Evolutionary conservation across 352 stramenopile species (phyloP).

Genomic region (Phytopythium boreale): DNA sequence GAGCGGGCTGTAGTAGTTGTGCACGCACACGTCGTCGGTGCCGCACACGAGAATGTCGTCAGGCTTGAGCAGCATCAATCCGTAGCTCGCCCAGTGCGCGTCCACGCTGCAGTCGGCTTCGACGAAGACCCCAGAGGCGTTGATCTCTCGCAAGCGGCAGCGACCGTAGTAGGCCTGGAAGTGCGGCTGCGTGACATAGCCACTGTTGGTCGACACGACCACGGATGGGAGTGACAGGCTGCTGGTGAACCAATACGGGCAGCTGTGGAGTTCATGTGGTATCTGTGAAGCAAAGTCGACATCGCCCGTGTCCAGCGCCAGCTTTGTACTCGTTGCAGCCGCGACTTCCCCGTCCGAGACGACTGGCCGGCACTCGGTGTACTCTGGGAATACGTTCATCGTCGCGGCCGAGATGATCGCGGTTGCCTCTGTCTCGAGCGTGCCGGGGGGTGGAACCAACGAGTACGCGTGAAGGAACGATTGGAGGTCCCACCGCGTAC

Average conservation of each 20-base stretch:
- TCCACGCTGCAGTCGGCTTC: slow-evolving; percentile 2
- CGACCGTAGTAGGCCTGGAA: slow-evolving; percentile 18
- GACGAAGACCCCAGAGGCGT: slow-evolving; percentile 13
- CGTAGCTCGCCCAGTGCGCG: slow-evolving; percentile 11
- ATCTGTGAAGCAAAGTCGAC: background rate
- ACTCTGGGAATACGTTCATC: background rate
- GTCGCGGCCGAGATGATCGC: background rate
- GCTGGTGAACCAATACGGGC: background rate
- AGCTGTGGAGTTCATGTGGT: background rate
- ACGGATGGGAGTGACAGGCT: background rate
- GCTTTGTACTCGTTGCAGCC: background rate
- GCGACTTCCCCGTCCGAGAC: background rate
- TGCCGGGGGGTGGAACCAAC: background rate
- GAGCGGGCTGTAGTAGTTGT: slow-evolving; percentile 33
- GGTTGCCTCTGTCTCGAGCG: background rate
- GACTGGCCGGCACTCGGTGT: background rate
- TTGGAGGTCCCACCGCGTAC: background rate
- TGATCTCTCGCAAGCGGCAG: slow-evolving; percentile 15
- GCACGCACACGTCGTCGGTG: slow-evolving; percentile 8
- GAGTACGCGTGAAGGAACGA: background rate
- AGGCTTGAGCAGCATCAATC: slow-evolving; percentile 9
- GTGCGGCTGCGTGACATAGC: slow-evolving; percentile 10
- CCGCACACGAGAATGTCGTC: slow-evolving; percentile 13
- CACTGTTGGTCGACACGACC: background rate
- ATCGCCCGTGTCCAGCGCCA: background rate